A percentile compares a stretch with the other conserved stretches of the same genome.
Evolutionary conservation across 106 monocot species (phyloP).

Genomic region (Agapanthus africanus): DNA sequence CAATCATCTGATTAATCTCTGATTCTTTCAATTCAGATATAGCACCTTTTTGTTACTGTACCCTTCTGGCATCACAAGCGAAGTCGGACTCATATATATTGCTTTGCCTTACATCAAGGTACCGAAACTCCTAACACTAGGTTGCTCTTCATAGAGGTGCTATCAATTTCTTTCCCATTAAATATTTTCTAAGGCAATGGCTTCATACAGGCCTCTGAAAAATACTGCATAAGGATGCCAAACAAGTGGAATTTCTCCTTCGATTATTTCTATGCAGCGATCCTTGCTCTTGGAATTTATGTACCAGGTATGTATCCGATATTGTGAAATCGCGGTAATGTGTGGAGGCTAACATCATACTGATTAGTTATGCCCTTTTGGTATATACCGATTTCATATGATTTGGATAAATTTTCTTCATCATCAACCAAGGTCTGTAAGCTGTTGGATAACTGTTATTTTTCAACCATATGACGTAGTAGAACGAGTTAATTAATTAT

Average conservation of each 20-base stretch:
- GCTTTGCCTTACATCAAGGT: slow-evolving; percentile 83
- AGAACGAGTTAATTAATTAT: too few species aligned
- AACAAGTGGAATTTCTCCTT: slow-evolving; percentile 60
- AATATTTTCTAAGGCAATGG: not conserved
- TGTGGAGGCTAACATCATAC: too few species aligned
- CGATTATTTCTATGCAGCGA: slow-evolving; percentile 45
- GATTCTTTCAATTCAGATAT: slow-evolving; percentile 42
- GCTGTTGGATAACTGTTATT: too few species aligned
- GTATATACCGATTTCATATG: too few species aligned
- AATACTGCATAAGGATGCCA: slow-evolving; percentile 60
- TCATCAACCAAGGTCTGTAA: too few species aligned
- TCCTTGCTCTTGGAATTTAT: slow-evolving; percentile 38
- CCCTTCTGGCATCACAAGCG: slow-evolving; percentile 81
- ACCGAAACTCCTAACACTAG: slow-evolving; percentile 5
- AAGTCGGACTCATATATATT: slow-evolving; percentile 73
- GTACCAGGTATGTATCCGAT: slow-evolving; percentile 24
- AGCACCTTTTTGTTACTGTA: slow-evolving; percentile 82
- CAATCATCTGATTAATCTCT: not conserved
- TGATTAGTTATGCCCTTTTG: too few species aligned
- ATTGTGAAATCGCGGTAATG: too few species aligned
- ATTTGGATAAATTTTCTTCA: too few species aligned
- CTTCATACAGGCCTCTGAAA: slow-evolving; percentile 35
- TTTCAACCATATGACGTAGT: too few species aligned
- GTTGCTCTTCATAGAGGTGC: not conserved
- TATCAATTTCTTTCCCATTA: not conserved